These are phyloP conservation scores for Clohesyomyces aquaticus DNA, from an alignment of 495 filamentous ascomycete species.

Conservation along the genomic window DNA sequence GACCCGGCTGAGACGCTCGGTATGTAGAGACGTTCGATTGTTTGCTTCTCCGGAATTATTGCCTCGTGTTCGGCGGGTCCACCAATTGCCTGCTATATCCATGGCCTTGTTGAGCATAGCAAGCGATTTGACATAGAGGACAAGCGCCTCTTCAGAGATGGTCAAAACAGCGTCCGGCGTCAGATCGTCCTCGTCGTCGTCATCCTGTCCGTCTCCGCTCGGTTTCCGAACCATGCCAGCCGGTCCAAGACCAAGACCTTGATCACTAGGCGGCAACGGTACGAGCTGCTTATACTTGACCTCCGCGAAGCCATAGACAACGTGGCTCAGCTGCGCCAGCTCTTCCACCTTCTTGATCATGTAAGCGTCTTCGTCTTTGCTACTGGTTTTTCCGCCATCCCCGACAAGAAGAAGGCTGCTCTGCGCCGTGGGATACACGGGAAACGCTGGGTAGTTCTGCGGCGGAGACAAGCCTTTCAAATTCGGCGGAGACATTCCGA, in stretches of 20 bases:
- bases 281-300: conserved; percentile 97
- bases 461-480: conserved; percentile 72
- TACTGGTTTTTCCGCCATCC: conserved; percentile 63
- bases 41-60: conserved; percentile 47
- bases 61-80: conserved; percentile 64
- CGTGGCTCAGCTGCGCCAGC: conserved; percentile 86
- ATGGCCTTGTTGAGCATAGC: conserved; percentile 90
- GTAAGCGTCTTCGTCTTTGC: conserved; percentile 77
- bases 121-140: conserved; percentile 93
- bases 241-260: conserved; percentile 67
- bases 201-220: conserved; percentile 46
- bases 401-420: conserved; percentile 63
- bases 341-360: conserved; percentile 85
- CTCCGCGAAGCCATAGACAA: conserved; percentile 95
- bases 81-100: conserved; percentile 94
- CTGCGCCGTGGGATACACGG: conserved; percentile 76
- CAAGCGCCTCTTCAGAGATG: conserved; percentile 90
- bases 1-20: conserved; percentile 77
- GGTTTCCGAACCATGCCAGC: conserved; percentile 51
- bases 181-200: conserved; percentile 65
- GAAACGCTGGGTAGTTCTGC: conserved; percentile 77
- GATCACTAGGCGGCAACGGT: conserved; percentile 75
- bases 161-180: conserved; percentile 84
- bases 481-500: conserved; percentile 52
- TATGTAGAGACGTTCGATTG: conserved; percentile 59